These are phyloP conservation scores for Phytophthora sojae DNA, from an alignment of 352 stramenopile genomes.

Conservation along the genomic window DNA sequence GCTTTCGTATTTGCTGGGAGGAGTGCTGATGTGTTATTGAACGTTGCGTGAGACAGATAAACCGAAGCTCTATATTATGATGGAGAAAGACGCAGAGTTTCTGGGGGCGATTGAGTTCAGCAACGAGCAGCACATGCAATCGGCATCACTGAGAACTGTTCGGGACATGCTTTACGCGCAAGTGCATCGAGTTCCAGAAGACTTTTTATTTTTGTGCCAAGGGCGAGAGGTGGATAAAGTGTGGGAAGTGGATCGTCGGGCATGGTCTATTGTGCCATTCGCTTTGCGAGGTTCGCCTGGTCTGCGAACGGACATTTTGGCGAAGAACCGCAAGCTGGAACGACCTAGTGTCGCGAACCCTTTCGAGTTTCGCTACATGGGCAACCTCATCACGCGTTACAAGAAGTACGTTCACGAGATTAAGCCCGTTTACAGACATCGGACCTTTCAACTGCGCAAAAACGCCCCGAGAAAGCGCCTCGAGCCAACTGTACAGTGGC, in stretches of 20 bases:
- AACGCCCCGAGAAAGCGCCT: slow-evolving; percentile 39
- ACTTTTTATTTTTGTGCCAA: slow-evolving; percentile 68
- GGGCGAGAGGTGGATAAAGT: slow-evolving; percentile 55
- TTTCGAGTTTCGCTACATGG: slow-evolving; percentile 77
- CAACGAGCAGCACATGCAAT: slow-evolving; percentile 59
- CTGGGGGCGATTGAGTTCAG: slow-evolving; percentile 68
- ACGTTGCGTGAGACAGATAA: slow-evolving; percentile 37
- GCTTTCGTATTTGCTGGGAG: not conserved
- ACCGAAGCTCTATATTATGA: slow-evolving; percentile 67
- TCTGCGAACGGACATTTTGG: slow-evolving; percentile 40
- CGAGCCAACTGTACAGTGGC: slow-evolving; percentile 44
- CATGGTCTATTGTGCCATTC: slow-evolving; percentile 68
- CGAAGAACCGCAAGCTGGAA: slow-evolving; percentile 51
- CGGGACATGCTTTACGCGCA: slow-evolving; percentile 60
- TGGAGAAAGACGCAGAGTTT: slow-evolving; percentile 71
- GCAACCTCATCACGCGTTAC: slow-evolving; percentile 62
- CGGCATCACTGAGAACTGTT: slow-evolving; percentile 50
- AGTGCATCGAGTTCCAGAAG: slow-evolving; percentile 42
- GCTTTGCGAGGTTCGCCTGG: slow-evolving; percentile 64
- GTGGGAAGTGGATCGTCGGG: slow-evolving; percentile 62
- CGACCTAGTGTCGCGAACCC: slow-evolving; percentile 37
- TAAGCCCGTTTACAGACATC: slow-evolving; percentile 62
- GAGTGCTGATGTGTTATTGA: not conserved
- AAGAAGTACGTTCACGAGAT: slow-evolving; percentile 67
- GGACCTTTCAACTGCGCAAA: slow-evolving; percentile 37